Evolutionary conservation across 192 early-diverging fungal species (phyloP), one percentile per base, ranked within the genome.

Genomic region (Coemansia aciculifera): DNA sequence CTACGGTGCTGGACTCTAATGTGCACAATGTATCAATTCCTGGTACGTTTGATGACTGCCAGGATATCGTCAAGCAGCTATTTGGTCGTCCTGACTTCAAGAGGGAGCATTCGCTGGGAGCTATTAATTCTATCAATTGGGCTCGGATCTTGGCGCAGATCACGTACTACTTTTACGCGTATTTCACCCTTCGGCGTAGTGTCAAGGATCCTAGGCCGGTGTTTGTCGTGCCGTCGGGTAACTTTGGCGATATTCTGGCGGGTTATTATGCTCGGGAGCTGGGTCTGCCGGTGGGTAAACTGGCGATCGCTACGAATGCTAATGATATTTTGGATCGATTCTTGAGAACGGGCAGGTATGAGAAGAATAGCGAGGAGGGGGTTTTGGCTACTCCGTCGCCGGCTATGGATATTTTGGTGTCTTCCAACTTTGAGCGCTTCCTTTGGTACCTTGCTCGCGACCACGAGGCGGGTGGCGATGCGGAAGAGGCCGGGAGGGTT

Each of bases 91-190:
- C 74, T 5, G 84, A 78, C 9, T 97, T 96, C 81, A 90, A 89
- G 61, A 70, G 67, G 34, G 81, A 87, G 57, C 87, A 95, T 78
- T 86, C 90, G 59, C 86, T 99, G 42, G 95, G 90, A 48, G 97
- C 97, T 12, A 87, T 99, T 77, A 99, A 99, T 83, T 99, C 97
- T 11, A 99, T 99, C 87, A 99, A 99, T 87, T 98, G 96, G 96
- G 95, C 96, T 12, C 89, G 96, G 40, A 99, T 99, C 63, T 81
- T 99, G 44, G 94, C 93, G 11, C 97, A 99, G 82, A 99, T 90
- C 49, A 86, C 90, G 29, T 99, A 99, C 81, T 99, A 99, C 83
- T 95, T 96, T 83, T 87, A 94, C 75, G 88, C 96, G 15, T 99
- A 94, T 83, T 94, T 97, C 74, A 75, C 84, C 9, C 67, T 87